phyloP scores from a whole-genome alignment of 2,329 filamentous ascomycete genomes.

The Diaporthe capsici region DNA sequence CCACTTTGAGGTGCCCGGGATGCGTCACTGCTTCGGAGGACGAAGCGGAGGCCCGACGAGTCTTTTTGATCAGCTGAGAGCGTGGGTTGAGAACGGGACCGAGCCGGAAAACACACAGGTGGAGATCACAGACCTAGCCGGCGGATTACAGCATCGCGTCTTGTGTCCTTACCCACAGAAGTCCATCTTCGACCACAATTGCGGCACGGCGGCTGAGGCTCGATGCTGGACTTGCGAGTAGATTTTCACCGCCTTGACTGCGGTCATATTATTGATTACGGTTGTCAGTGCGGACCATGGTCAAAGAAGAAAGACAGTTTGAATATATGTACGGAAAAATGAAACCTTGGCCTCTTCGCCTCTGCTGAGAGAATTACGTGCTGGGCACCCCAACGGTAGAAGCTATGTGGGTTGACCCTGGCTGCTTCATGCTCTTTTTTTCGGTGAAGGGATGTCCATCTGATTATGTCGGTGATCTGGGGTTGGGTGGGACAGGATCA shows the following conservation, averaged over 20 bases:
- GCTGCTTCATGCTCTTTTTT: neutral
- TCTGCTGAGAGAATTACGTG: too few relatives aligned
- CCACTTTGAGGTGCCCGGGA: constrained; percentile 16
- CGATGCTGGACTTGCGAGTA: neutral
- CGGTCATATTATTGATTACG: too few relatives aligned
- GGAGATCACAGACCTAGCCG: neutral
- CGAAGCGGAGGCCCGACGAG: constrained; percentile 1
- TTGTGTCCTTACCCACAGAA: neutral
- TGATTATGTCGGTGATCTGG: neutral
- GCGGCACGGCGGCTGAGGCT: neutral
- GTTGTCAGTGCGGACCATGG: too few relatives aligned
- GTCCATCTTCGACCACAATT: neutral
- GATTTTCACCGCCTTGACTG: neutral
- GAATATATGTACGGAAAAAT: too few relatives aligned
- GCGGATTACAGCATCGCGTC: neutral
- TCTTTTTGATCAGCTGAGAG: constrained; percentile 7
- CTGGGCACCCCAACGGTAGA: too few relatives aligned
- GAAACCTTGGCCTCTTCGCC: too few relatives aligned
- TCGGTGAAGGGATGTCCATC: neutral
- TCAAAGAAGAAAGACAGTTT: too few relatives aligned
- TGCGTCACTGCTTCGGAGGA: neutral
- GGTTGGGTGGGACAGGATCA: too few relatives aligned
- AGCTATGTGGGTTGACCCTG: too few relatives aligned
- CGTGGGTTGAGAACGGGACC: constrained; percentile 6
- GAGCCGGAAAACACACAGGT: neutral